Conservation (phyloP, 345 rosid genomes). For the Erucastrum elatum region DNA sequence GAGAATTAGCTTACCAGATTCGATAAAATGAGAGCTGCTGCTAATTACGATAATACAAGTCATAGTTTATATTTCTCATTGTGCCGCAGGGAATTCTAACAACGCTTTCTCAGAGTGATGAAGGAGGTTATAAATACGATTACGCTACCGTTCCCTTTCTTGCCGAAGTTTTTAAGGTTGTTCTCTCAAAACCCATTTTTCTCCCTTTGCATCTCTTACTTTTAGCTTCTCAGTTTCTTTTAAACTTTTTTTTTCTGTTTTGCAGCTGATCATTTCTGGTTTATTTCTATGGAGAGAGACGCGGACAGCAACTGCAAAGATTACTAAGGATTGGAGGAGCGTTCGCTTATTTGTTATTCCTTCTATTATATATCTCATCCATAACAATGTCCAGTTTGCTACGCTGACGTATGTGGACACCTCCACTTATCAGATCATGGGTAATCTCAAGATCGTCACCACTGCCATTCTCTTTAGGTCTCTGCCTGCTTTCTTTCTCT, state of each 20-base stretch:
- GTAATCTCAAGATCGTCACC: constrained; percentile 94
- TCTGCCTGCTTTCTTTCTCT: not conserved
- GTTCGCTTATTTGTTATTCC: constrained; percentile 84
- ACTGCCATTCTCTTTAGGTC: constrained; percentile 91
- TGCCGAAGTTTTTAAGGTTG: constrained; percentile 88
- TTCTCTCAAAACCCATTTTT: not conserved
- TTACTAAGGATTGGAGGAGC: constrained; percentile 87
- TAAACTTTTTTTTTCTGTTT: not conserved
- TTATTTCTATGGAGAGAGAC: constrained; percentile 78
- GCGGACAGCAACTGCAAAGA: constrained; percentile 51
- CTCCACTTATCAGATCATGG: constrained; percentile 97
- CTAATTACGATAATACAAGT: too few species aligned
- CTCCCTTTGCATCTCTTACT: not conserved
- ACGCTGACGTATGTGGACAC: constrained; percentile 88
- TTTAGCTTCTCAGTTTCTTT: not conserved
- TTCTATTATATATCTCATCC: constrained; percentile 79
- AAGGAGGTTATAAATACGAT: constrained; percentile 77
- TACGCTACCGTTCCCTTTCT: constrained; percentile 96
- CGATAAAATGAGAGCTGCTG: not conserved
- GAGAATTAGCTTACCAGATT: not conserved
- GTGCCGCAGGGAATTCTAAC: constrained; percentile 78
- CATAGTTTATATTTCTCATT: too few species aligned
- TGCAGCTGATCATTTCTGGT: constrained; percentile 79
- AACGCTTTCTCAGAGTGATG: constrained; percentile 77
- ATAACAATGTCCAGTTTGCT: constrained; percentile 94